Base-by-base conservation (phyloP, 768 basidiomycete species). In the Cubamyces sp. region DNA sequence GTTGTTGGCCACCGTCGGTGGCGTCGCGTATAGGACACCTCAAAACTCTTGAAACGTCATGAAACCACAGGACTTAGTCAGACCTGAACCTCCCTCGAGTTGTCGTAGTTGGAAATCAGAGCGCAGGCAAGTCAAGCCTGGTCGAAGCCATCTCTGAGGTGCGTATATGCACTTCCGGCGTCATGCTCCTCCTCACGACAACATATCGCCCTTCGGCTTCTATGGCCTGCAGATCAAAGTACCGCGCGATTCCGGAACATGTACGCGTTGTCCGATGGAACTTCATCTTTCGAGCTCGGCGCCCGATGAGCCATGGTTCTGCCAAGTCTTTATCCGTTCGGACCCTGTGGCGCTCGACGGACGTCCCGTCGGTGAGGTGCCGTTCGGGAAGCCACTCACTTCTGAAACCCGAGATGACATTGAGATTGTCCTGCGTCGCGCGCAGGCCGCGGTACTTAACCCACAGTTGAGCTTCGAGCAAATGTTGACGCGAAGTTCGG, bases 391-490 rank as follows among this genome's bases (percentile, higher is more conserved):
- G 0, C 30, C 64, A 0, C 71, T 87, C 26, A 74, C 72, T 1
- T 70, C 85, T 45, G 81, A 76, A 28, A 30, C 37, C 1, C 15
- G 7, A 34, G 26, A 49, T 14, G 68, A 75, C 1, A 81, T 90
- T 4, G 87, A 87, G 59, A 65, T 81, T 3, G 79, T 77, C 71
- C 77, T 90, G 5, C 80, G 85, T 12, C 78, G 86, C 3, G 87
- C 87, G 0, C 87, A 89, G 64, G 78, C 81, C 0, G 86, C 86
- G 0, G 78, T 86, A n/a, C 75, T 90, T 2, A 77, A 79, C 52
- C 83, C 83, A 0, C 70, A 75, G 12, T 56, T 78, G 14, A 45
- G 47, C 34, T 12, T 77, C 75, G 56, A 21, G 11, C 40, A 43
- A 2, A 66, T 70, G 39, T 39, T 70, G 26, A 48, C 16, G 3